Base-by-base conservation (phyloP, 331 rosid species). In the Telfairia occidentalis region DNA sequence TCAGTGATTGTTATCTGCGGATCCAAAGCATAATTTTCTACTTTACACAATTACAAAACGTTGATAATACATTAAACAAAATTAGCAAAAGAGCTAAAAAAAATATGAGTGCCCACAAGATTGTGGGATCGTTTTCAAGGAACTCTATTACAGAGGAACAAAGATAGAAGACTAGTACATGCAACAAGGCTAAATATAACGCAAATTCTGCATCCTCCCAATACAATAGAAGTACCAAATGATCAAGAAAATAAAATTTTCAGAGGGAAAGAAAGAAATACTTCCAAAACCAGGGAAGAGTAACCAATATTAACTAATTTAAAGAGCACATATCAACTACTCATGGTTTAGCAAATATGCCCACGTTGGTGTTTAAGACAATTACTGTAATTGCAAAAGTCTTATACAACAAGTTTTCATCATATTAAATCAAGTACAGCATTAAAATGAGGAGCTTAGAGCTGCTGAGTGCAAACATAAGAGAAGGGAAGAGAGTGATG, bases 401-500 rank as follows among this genome's bases (percentile, higher is more conserved):
- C 77, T 71, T 71, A 30, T 4, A 71, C 60, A 5, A 30, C 60
- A 71, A 71, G 54, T 28, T 71, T 71, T 71, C 54, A 43, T 69
- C 57, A 69, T 69, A 30, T 48, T 48, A 34, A 34, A 35, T 48
- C 29, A 54, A 74, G 65, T 52, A 73, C 2, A 30, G 8, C 28
- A 32, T 5, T 46, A 26, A 28, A 70, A 45, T 13, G 26, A 70
- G 75, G 2, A 70, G 26, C 58, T 67, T 24, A 67, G 37, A 65
- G 32, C 37, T 23, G 74, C 34, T 13, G 1, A 12, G 45, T 28
- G 35, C 75, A 46, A 18, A 7, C 2, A 18, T 48, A 69, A 60
- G 52, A 74, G 80, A 60, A 30, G 29, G 61, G 49, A 65, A 82
- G 24, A 78, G 65, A 63, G 50, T 58, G 80, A 78, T 73, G 49